Percentiles rank a stretch among this genome's conserved stretches.
These are phyloP conservation scores for Fusarium acutatum DNA, from an alignment of 2,329 filamentous ascomycete species.

Conservation along the genomic window DNA sequence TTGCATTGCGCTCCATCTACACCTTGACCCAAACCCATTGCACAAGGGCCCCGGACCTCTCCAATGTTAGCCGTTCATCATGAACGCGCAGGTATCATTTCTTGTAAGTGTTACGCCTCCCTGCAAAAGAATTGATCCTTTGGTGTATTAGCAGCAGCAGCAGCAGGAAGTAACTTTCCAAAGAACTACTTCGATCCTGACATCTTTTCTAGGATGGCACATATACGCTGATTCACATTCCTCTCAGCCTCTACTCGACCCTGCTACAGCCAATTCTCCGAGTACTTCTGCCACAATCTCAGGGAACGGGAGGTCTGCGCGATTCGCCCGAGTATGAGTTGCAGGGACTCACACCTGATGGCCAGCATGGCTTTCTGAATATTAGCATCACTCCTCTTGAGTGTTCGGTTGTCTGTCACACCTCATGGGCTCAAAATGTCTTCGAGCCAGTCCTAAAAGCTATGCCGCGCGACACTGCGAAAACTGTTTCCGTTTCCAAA, in stretches of 20 bases:
- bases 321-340: slow-evolving; percentile 50
- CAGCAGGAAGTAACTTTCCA: background rate
- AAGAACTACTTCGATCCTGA: slow-evolving; percentile 44
- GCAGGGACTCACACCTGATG: slow-evolving; percentile 59
- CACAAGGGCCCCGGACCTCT: slow-evolving; percentile 2
- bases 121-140: background rate
- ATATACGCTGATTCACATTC: slow-evolving; percentile 90
- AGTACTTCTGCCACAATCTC: slow-evolving; percentile 75
- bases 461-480: slow-evolving; percentile 63
- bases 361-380: slow-evolving; percentile 85
- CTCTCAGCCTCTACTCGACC: slow-evolving; percentile 76
- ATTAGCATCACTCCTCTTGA: slow-evolving; percentile 92
- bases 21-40: background rate
- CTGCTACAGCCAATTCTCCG: slow-evolving; percentile 90
- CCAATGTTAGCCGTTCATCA: slow-evolving; percentile 44
- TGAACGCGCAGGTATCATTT: slow-evolving; percentile 67
- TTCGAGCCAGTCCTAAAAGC: slow-evolving; percentile 76
- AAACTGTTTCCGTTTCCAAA: slow-evolving; percentile 75
- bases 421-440: slow-evolving; percentile 74
- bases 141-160: background rate
- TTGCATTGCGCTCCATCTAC: background rate
- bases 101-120: slow-evolving; percentile 54
- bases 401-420: slow-evolving; percentile 90
- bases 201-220: slow-evolving; percentile 75
- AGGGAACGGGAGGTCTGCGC: slow-evolving; percentile 49